Base-by-base conservation (phyloP, 768 basidiomycete genomes). In the Omphalotus guepiniiformis region DNA sequence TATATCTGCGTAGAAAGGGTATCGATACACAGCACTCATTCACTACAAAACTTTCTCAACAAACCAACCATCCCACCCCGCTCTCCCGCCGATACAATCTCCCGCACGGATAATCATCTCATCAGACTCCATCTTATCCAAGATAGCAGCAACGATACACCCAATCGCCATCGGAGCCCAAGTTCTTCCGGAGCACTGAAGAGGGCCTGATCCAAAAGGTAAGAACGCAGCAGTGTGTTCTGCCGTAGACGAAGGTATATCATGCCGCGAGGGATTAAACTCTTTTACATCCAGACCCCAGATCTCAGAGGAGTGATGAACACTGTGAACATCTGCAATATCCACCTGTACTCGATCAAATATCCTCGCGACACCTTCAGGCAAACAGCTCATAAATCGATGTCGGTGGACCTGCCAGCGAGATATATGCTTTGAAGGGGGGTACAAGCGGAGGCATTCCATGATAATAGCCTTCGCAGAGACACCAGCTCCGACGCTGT, bases 141-240 rank as follows among this genome's bases (percentile, higher is more conserved):
- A 47, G 3, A 79, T 50, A 11, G 64, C 68, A 1, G 70, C 74
- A 3, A 68, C 67, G 23, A 83, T 64, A 2, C 80, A 50, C 0
- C 67, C 80, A 2, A 72, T 75, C 1, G 77, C 75, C 41, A 74
- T 67, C 1, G 78, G 73, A 5, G 76, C 80, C 71, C 79, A 80
- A 3, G 58, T 61, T 15, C 56, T 55, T 1, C 75, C 81, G 6
- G 74, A 64, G 40, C 79, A 81, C n/a, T 62, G 55, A 42, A 81
- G 53, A 9, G 62, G 62, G 2, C 76, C 77, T 41, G 58, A 53
- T 1, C 82, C 82, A 53, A 84, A 84, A 0, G 77, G 65, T 8
- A 73, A 53, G 54, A 56, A 48, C 25, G 63, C 50, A 2, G 43
- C 47, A 8, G 48, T 47, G 34, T 53, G 60, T 48, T 55, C 57